phyloP scores from a whole-genome alignment of 768 basidiomycete genomes.

The Trametes elegans region DNA sequence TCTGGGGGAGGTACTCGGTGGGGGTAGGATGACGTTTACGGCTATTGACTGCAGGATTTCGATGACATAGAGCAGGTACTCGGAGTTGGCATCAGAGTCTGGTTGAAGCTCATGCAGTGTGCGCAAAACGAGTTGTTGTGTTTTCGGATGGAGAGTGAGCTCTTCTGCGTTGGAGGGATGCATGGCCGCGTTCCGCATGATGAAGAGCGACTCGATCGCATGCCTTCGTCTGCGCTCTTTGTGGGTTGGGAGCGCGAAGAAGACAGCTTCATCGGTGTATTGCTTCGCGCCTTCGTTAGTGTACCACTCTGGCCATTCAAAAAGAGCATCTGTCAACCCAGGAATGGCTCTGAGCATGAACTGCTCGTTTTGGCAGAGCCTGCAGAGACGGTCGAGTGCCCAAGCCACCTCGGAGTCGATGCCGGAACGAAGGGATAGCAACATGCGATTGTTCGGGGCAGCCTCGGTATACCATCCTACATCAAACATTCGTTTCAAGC shows the following conservation, averaged over 20 bases:
- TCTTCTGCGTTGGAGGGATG: constrained; percentile 65
- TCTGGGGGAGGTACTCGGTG: constrained; percentile 31
- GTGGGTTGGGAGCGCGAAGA: constrained; percentile 58
- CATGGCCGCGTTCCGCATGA: constrained; percentile 83
- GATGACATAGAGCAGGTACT: constrained; percentile 68
- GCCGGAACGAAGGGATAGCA: constrained; percentile 84
- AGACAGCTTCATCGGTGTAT: constrained; percentile 36
- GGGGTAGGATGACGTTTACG: constrained; percentile 39
- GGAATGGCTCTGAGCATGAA: constrained; percentile 72
- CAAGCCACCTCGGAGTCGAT: constrained; percentile 82
- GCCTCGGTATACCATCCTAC: constrained; percentile 87
- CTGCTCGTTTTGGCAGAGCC: constrained; percentile 75
- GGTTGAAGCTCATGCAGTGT: constrained; percentile 61
- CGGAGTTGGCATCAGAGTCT: constrained; percentile 63
- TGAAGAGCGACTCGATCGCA: constrained; percentile 81
- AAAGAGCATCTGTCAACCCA: constrained; percentile 78
- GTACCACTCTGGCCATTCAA: constrained; percentile 90
- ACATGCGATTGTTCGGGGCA: constrained; percentile 79
- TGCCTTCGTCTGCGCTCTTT: constrained; percentile 59
- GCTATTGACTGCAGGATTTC: constrained; percentile 71
- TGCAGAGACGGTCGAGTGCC: constrained; percentile 84
- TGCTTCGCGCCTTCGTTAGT: constrained; percentile 56
- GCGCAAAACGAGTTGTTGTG: constrained; percentile 62
- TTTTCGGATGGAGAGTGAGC: constrained; percentile 56
- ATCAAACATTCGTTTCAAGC: background rate